phyloP scores from a whole-genome alignment of 2,329 filamentous ascomycete genomes.

The Pyricularia pennisetigena region DNA sequence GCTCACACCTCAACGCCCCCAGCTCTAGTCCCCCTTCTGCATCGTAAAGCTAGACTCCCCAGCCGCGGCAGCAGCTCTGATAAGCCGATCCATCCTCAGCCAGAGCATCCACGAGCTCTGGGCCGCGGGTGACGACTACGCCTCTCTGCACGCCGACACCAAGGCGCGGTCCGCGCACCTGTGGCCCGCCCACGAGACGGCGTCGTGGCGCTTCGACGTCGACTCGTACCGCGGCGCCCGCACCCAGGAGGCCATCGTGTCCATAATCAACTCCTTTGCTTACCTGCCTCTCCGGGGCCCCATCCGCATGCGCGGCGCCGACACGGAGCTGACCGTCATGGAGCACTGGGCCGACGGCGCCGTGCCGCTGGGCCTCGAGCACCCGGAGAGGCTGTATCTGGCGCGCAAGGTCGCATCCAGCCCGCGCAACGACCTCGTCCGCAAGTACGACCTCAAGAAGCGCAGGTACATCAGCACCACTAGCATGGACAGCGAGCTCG shows the following conservation, averaged over 20 bases:
- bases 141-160: constrained; percentile 58
- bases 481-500: constrained; percentile 92
- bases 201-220: constrained; percentile 74
- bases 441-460: constrained; percentile 84
- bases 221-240: constrained; percentile 75
- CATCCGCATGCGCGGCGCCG: constrained; percentile 65
- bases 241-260: constrained; percentile 49
- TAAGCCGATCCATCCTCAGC: constrained; percentile 69
- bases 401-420: constrained; percentile 62
- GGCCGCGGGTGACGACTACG: constrained; percentile 61
- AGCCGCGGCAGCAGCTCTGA: constrained; percentile 53
- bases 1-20: constrained; percentile 9
- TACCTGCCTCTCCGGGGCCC: constrained; percentile 71
- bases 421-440: constrained; percentile 56
- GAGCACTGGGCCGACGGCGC: constrained; percentile 64
- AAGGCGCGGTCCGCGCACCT: constrained; percentile 44
- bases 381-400: constrained; percentile 56
- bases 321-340: constrained; percentile 69
- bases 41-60: constrained; percentile 59
- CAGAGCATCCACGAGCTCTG: constrained; percentile 85
- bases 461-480: constrained; percentile 90
- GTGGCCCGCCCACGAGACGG: constrained; percentile 55
- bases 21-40: constrained; percentile 70
- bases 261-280: constrained; percentile 71
- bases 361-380: constrained; percentile 32